Evolutionary conservation across 2,329 filamentous ascomycete species (phyloP), one percentile per base, ranked within the genome.

Genomic region (Arthrobotrys sinensis): DNA sequence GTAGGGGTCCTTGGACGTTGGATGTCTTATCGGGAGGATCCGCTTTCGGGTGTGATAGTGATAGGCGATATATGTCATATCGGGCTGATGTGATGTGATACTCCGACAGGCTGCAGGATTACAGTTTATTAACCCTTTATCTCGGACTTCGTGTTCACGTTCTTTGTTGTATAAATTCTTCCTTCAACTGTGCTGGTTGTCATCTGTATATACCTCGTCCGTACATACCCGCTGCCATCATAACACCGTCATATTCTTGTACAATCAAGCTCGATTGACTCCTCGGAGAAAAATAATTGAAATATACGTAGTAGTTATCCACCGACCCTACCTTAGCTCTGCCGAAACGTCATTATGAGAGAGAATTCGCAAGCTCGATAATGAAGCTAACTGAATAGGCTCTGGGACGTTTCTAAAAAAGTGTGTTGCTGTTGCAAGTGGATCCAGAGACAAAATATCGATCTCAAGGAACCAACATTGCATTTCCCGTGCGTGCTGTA

Each of bases 1-100:
- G 40, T 52, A 50, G n/a, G 43, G 28, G n/a, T n/a, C 14, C 24
- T 40, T 43, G 52, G 11, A 11, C 36, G 55, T 60, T 60, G 55
- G 60, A 64, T 64, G 36, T 64, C 60, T 64, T 64, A 64, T 46
- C 60, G 60, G 32, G 21, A 63, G 57, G 55, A 40, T 28, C 16
- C 8, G 34, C 34, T 60, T 28, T 60, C 19, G 16, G 55, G 19
- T 60, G 55, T 60, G 55, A 60, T 60, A 60, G 55, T 60, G 55
- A 60, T 60, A 60, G 55, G 55, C 36, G 36, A 60, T 40, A 28
- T 60, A 60, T 60, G 55, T 60, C 55, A 60, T 60, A 43, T 60
- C 55, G 16, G 55, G 55, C 16, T n/a, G 36, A 60, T 43, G 55
- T 60, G 55, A 60, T 60, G 55, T 60, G 55, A 43, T 24, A 21